These are phyloP conservation scores for Juglanconis oblonga DNA, from an alignment of 2,329 filamentous ascomycete genomes.

Conservation along the genomic window DNA sequence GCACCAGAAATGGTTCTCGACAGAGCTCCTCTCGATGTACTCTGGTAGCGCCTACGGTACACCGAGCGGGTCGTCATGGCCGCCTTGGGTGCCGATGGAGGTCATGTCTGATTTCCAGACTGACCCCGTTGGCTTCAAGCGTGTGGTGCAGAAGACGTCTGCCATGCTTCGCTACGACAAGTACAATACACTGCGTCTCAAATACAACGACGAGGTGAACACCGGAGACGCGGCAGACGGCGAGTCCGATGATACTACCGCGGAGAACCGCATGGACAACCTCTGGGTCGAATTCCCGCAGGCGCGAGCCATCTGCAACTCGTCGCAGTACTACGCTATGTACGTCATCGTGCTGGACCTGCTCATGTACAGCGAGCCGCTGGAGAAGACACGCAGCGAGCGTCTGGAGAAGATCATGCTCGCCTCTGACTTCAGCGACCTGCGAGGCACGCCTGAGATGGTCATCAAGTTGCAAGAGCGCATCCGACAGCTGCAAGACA, in stretches of 20 bases:
- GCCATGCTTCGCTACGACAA: conserved; percentile 95
- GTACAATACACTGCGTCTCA: conserved; percentile 93
- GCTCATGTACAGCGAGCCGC: conserved; percentile 89
- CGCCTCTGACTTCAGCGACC: conserved; percentile 95
- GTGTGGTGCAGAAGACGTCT: conserved; percentile 95
- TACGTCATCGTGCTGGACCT: conserved; percentile 98
- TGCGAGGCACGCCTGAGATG: conserved; percentile 90
- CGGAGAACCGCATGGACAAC: conserved; percentile 86
- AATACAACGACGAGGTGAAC: conserved; percentile 92
- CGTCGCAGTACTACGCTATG: conserved; percentile 93
- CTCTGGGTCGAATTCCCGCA: conserved; percentile 97
- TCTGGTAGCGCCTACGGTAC: conserved; percentile 91
- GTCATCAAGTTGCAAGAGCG: conserved; percentile 87
- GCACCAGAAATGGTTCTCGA: conserved; percentile 84
- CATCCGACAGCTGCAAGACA: conserved; percentile 90
- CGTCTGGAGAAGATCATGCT: conserved; percentile 98
- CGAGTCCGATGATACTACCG: conserved; percentile 47
- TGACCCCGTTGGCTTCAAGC: conserved; percentile 95
- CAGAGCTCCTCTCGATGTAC: conserved; percentile 85
- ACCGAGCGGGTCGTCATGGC: conserved; percentile 82
- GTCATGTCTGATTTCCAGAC: conserved; percentile 96
- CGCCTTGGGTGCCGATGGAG: conserved; percentile 96
- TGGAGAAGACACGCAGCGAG: conserved; percentile 96
- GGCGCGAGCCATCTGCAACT: conserved; percentile 92
- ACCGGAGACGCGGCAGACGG: conserved; percentile 52